These are phyloP conservation scores for Ogataea ramenticola DNA, from an alignment of 805 yeast species.

Conservation along the genomic window DNA sequence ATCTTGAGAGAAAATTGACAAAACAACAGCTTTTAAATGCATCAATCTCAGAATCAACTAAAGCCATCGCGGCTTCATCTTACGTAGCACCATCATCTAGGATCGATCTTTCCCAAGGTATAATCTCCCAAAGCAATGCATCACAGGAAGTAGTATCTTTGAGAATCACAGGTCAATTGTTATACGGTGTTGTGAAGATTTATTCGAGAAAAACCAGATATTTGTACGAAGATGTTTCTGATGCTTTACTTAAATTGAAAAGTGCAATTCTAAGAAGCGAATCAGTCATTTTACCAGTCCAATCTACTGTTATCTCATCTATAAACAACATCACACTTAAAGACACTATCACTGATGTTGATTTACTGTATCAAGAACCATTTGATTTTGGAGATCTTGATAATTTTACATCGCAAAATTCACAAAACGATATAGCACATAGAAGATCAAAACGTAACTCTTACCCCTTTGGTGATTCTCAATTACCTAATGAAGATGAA, in stretches of 20 bases:
- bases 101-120: conserved; percentile 4
- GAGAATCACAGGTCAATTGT: conserved; percentile 76
- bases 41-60: conserved; percentile 57
- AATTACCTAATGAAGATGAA: not conserved
- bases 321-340: conserved; percentile 54
- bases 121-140: conserved; percentile 7
- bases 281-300: conserved; percentile 51
- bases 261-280: conserved; percentile 49
- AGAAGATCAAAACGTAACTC: not conserved
- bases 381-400: conserved; percentile 32
- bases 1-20: conserved; percentile 69
- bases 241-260: conserved; percentile 63
- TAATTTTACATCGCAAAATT: conserved; percentile 8
- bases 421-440: not conserved
- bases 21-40: conserved; percentile 68
- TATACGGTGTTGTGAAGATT: conserved; percentile 81
- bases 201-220: conserved; percentile 82
- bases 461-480: conserved; percentile 1
- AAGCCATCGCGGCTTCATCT: conserved; percentile 49
- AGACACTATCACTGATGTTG: conserved; percentile 76
- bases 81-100: conserved; percentile 3
- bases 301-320: conserved; percentile 53
- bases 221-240: conserved; percentile 75
- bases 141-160: conserved; percentile 57
- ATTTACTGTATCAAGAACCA: conserved; percentile 63